Conservation (phyloP, 192 early-diverging fungal genomes). For the Cetraspora pellucida region DNA sequence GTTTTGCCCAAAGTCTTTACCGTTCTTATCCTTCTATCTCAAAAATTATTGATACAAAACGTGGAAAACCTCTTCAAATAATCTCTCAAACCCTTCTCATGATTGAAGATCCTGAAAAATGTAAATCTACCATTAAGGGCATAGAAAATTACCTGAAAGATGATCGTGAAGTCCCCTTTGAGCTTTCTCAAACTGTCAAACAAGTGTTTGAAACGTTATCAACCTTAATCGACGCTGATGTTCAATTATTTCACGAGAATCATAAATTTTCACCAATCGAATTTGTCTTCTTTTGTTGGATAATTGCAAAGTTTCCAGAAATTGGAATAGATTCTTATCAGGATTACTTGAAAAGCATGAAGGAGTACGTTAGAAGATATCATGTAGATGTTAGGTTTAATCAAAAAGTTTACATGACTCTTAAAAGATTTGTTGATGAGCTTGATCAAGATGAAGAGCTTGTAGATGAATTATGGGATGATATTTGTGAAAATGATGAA, state of each 20-base stretch:
- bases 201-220: slow-evolving; percentile 1
- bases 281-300: slow-evolving; percentile 31
- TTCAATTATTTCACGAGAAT: neutral
- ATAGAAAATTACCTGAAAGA: slow-evolving; percentile 25
- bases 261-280: slow-evolving; percentile 30
- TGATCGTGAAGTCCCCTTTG: slow-evolving; percentile 5
- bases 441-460: too few species aligned
- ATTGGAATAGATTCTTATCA: slow-evolving; percentile 3
- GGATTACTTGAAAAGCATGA: slow-evolving; percentile 5
- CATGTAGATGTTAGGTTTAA: slow-evolving; percentile 27
- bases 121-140: neutral
- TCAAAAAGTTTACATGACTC: neutral
- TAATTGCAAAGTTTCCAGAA: slow-evolving; percentile 7
- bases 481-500: too few species aligned
- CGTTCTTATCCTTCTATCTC: neutral
- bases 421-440: neutral
- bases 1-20: slow-evolving; percentile 16
- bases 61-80: slow-evolving; percentile 23
- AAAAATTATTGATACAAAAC: slow-evolving; percentile 14
- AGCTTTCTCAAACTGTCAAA: neutral
- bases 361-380: slow-evolving; percentile 6
- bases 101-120: slow-evolving; percentile 21
- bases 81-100: slow-evolving; percentile 22
- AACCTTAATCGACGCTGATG: slow-evolving; percentile 12
- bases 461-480: too few species aligned